Evolutionary conservation across 106 monocot species (phyloP).

Genomic region (Alisma plantagoaquatica): DNA sequence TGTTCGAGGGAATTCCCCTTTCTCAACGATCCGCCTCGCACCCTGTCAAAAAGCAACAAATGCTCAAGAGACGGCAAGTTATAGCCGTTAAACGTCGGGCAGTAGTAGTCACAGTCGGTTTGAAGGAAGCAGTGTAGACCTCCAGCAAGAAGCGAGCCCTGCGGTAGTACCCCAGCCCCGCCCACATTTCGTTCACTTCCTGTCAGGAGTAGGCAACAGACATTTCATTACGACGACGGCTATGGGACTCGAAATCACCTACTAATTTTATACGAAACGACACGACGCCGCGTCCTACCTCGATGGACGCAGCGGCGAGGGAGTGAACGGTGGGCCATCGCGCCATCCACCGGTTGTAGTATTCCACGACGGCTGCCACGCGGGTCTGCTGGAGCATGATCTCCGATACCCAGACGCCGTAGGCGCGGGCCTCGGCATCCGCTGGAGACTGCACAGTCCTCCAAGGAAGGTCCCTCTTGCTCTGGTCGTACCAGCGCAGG

Average conservation of each 20-base stretch:
- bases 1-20: slow-evolving; percentile 62
- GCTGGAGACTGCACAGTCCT: not conserved
- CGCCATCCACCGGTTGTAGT: slow-evolving; percentile 84
- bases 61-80: not conserved
- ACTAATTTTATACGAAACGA: not conserved
- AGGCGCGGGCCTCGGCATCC: slow-evolving; percentile 42
- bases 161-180: slow-evolving; percentile 88
- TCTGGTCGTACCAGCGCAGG: slow-evolving; percentile 78
- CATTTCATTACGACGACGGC: not conserved
- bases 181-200: slow-evolving; percentile 99
- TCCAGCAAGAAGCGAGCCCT: slow-evolving; percentile 83
- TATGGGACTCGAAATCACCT: not conserved
- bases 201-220: slow-evolving; percentile 9
- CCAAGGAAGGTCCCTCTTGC: slow-evolving; percentile 71
- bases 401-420: slow-evolving; percentile 95
- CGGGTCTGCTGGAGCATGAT: slow-evolving; percentile 97
- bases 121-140: too few relatives aligned
- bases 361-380: slow-evolving; percentile 51
- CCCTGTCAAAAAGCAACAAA: too few relatives aligned
- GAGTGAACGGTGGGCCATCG: slow-evolving; percentile 62
- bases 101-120: too few relatives aligned
- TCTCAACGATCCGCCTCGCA: slow-evolving; percentile 63
- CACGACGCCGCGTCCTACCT: slow-evolving; percentile 20
- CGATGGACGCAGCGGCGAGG: slow-evolving; percentile 61
- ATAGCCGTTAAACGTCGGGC: too few relatives aligned